These are phyloP conservation scores for Cercis canadensis DNA, from an alignment of 306 rosid genomes.

Conservation along the genomic window DNA sequence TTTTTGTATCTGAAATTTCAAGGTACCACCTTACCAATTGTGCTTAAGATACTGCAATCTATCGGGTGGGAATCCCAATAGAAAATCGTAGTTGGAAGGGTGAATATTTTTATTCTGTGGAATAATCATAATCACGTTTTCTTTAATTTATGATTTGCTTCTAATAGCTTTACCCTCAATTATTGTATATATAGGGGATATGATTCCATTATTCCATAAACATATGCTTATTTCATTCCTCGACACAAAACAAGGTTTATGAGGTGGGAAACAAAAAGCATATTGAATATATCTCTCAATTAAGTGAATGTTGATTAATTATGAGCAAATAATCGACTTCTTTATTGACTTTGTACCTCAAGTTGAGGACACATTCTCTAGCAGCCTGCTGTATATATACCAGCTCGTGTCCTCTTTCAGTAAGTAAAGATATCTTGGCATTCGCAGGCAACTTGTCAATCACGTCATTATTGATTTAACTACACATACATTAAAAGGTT, in stretches of 20 bases:
- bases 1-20: neutral
- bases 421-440: no score
- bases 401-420: neutral
- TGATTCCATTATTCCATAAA: conserved; percentile 60
- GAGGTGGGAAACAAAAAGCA: conserved; percentile 25
- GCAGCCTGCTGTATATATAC: conserved; percentile 32
- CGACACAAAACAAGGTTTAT: conserved; percentile 20
- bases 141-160: conserved; percentile 4
- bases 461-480: no score
- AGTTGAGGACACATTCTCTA: conserved; percentile 48
- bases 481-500: no score
- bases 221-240: conserved; percentile 36
- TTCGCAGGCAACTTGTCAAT: conserved; percentile 31
- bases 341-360: conserved; percentile 36
- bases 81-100: neutral
- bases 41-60: neutral
- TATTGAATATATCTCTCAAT: conserved; percentile 30
- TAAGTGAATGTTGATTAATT: conserved; percentile 34
- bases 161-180: conserved; percentile 36
- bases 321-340: conserved; percentile 38
- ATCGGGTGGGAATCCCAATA: neutral
- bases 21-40: neutral
- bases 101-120: conserved; percentile 28
- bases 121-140: conserved; percentile 13
- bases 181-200: conserved; percentile 36